Conservation (phyloP, 2,329 filamentous ascomycete species). For the Cladophialophora exuberans region DNA sequence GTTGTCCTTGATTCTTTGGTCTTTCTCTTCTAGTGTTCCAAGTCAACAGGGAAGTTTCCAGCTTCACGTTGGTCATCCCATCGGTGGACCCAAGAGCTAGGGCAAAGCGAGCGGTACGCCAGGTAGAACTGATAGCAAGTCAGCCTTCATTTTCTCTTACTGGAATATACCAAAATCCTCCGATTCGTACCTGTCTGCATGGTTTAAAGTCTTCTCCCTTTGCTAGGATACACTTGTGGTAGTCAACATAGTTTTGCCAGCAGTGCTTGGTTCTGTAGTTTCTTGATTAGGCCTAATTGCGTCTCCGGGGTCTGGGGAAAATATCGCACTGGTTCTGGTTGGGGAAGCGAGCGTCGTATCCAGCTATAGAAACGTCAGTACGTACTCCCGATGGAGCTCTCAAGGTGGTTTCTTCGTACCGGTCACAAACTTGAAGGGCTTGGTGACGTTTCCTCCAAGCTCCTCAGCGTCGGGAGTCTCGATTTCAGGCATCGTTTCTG, state of each 20-base stretch:
- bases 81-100: constrained; percentile 86
- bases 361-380: constrained; percentile 45
- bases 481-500: constrained; percentile 80
- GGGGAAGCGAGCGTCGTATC: constrained; percentile 98
- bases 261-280: constrained; percentile 84
- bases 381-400: constrained; percentile 23
- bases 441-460: constrained; percentile 79
- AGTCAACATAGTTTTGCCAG: constrained; percentile 99
- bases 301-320: constrained; percentile 6
- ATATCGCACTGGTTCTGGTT: constrained; percentile 74
- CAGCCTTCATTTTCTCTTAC: constrained; percentile 4
- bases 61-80: constrained; percentile 92
- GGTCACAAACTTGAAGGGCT: constrained; percentile 85
- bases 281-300: constrained; percentile 15
- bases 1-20: too few species aligned
- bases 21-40: constrained; percentile 30
- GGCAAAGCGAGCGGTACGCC: constrained; percentile 96
- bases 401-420: constrained; percentile 37
- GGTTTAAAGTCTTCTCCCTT: constrained; percentile 99
- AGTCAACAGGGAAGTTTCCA: constrained; percentile 56
- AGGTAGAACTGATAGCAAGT: constrained; percentile 77
- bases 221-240: constrained; percentile 98
- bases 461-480: constrained; percentile 66
- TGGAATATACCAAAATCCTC: neutral
- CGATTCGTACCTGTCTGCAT: constrained; percentile 83